phyloP scores from a whole-genome alignment of 208 protist species.

The Leptomonas seymouri region DNA sequence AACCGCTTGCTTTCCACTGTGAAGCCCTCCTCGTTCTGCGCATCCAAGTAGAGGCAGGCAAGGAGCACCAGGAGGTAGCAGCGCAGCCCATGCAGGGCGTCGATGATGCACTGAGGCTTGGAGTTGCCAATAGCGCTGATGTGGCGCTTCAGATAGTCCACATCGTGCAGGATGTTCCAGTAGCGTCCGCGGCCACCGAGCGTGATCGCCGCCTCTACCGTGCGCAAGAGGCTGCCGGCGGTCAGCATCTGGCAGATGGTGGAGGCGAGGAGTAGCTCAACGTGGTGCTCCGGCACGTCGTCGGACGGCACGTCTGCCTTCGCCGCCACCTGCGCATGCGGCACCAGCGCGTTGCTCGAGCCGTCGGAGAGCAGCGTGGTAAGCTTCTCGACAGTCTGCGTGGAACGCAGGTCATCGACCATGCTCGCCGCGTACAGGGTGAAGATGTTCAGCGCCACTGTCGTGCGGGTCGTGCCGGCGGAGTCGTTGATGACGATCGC shows the following conservation, averaged over 20 bases:
- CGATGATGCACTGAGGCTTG: constrained; percentile 57
- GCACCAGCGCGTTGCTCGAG: constrained; percentile 36
- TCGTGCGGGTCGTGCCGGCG: constrained; percentile 69
- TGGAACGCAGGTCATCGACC: constrained; percentile 44
- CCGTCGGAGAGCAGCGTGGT: constrained; percentile 49
- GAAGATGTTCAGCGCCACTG: constrained; percentile 81
- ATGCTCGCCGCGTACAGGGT: constrained; percentile 71
- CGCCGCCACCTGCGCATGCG: constrained; percentile 43
- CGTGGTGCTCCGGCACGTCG: constrained; percentile 55
- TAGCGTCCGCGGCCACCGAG: constrained; percentile 66
- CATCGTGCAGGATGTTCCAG: constrained; percentile 82
- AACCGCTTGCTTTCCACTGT: constrained; percentile 42
- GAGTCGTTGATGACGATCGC: constrained; percentile 85
- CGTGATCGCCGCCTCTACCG: constrained; percentile 66
- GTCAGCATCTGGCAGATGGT: constrained; percentile 91
- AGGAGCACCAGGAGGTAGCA: constrained; percentile 87
- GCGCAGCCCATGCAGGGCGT: constrained; percentile 70
- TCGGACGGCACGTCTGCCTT: constrained; percentile 29
- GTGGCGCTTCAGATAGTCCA: constrained; percentile 70
- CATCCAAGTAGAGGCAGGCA: constrained; percentile 79
- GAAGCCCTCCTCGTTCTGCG: constrained; percentile 33
- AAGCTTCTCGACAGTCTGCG: constrained; percentile 47
- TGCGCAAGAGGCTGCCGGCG: constrained; percentile 70
- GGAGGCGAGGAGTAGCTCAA: constrained; percentile 78
- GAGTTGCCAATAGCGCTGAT: constrained; percentile 47